Evolutionary conservation across 1,139 yeast species (phyloP), one percentile per base, ranked within the genome.

Genomic region (Zygosaccharomyces pseudobailii): DNA sequence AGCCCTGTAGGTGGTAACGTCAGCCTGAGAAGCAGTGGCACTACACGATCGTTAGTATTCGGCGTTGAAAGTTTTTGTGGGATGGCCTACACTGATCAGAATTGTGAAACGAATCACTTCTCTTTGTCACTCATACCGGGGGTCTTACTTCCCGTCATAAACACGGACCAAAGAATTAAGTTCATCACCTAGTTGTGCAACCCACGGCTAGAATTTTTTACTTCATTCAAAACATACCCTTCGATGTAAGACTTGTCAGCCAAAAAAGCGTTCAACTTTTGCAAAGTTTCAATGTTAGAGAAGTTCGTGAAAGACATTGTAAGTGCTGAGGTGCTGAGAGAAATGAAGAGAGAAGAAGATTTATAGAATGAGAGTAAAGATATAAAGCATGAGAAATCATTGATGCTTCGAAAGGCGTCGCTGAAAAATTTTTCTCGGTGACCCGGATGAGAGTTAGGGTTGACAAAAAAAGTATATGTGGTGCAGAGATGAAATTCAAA

Each of bases 61-160:
- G 17, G 17, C 2, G 17, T 13, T 13, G 17, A 24, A 6, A 2
- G 6, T 24, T 24, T 24, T 35, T 70, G 69, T 67, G 66, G 71
- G 67, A 66, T 30, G 19, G 33, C 27, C 23, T n/a, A 7, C 41
- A 38, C 34, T 13, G 41, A 32, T 38, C 43, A 32, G 43, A 40
- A 24, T 31, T 31, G 37, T 40, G 36, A 32, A 22, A 47, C 48
- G 42, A 51, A 50, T 52, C 55, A 51, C 58, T 48, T 52, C 54
- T 54, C 49, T 46, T 54, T 58, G 61, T 68, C 71, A 84, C 89
- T 85, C 94, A 85, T 80, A 70, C 84, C 84, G 87, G 82, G 92
- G 94, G 90, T 82, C 89, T 84, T 84, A 82, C 72, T 73, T 87
- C 90, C 81, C 88, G 85, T 86, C 94, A 80, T 82, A 84, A 86